phyloP scores from a whole-genome alignment of 495 filamentous ascomycete species.

The Neurospora africana region DNA sequence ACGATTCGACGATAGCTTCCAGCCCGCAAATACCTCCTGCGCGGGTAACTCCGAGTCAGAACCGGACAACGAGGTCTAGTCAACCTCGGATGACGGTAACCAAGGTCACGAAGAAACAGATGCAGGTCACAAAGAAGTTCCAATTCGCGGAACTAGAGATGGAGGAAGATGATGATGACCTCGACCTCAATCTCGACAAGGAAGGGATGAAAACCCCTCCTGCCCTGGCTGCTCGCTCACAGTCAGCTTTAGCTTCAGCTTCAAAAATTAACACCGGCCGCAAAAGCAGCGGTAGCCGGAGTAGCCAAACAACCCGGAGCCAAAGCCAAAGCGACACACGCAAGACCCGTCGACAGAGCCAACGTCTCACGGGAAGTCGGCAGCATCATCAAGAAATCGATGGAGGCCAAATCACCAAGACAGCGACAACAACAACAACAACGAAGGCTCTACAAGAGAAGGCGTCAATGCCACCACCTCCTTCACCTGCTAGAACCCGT shows the following conservation, averaged over 20 bases:
- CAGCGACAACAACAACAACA: background rate
- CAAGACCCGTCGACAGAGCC: background rate
- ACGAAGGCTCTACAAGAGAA: background rate
- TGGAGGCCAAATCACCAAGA: background rate
- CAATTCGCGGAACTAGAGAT: background rate
- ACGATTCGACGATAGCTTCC: background rate
- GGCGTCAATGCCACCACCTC: background rate
- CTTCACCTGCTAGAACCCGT: background rate
- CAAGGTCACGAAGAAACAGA: background rate
- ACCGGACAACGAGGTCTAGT: background rate
- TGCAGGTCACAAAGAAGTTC: background rate
- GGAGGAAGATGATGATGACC: background rate
- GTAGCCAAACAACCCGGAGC: background rate
- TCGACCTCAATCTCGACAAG: background rate
- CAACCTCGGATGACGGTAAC: background rate
- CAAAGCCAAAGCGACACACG: background rate
- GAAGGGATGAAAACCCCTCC: background rate
- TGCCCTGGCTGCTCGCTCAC: background rate
- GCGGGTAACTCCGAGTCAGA: background rate
- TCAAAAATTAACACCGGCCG: slow-evolving; percentile 1
- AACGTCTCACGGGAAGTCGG: background rate
- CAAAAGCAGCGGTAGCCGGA: background rate
- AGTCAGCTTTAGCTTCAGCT: background rate
- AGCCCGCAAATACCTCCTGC: background rate
- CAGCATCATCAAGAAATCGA: background rate